phyloP scores from a whole-genome alignment of 768 basidiomycete genomes.

The Rhodosporidiobolus sp. region DNA sequence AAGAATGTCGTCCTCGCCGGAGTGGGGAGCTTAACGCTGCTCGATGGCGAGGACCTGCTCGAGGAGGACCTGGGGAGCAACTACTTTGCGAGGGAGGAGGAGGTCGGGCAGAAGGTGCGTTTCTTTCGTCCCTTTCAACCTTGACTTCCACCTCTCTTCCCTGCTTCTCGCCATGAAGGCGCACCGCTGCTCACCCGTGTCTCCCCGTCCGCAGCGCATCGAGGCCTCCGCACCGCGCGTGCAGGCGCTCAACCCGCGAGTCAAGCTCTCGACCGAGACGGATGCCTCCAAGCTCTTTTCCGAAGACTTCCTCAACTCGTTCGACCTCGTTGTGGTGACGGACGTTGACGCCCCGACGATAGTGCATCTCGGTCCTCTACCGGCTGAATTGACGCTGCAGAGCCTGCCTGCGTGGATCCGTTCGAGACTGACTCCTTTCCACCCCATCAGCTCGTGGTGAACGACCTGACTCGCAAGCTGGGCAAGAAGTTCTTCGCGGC shows the following conservation, averaged over 20 bases:
- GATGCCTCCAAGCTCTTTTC: constrained; percentile 54
- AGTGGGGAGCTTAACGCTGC: constrained; percentile 80
- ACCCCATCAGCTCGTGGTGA: constrained; percentile 64
- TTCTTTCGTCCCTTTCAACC: neutral
- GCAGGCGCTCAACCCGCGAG: constrained; percentile 86
- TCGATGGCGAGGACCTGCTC: constrained; percentile 70
- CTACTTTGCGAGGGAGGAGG: constrained; percentile 90
- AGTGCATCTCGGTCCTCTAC: constrained; percentile 33
- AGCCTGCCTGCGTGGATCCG: neutral
- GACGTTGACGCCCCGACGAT: constrained; percentile 37
- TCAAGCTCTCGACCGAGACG: constrained; percentile 68
- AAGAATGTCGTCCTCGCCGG: constrained; percentile 98
- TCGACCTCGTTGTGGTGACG: constrained; percentile 58
- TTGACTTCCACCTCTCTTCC: too few relatives aligned
- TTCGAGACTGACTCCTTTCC: neutral
- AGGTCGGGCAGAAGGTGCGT: constrained; percentile 80
- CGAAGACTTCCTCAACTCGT: constrained; percentile 57
- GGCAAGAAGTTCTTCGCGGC: constrained; percentile 85
- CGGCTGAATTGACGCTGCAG: neutral
- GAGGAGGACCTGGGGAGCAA: constrained; percentile 87
- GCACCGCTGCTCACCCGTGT: neutral
- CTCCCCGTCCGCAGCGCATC: constrained; percentile 60
- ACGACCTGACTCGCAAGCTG: constrained; percentile 70
- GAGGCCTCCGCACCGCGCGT: constrained; percentile 80
- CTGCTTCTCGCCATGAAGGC: neutral